Conservation (phyloP, 2,329 filamentous ascomycete species). For the Hymenoscyphus repandus region DNA sequence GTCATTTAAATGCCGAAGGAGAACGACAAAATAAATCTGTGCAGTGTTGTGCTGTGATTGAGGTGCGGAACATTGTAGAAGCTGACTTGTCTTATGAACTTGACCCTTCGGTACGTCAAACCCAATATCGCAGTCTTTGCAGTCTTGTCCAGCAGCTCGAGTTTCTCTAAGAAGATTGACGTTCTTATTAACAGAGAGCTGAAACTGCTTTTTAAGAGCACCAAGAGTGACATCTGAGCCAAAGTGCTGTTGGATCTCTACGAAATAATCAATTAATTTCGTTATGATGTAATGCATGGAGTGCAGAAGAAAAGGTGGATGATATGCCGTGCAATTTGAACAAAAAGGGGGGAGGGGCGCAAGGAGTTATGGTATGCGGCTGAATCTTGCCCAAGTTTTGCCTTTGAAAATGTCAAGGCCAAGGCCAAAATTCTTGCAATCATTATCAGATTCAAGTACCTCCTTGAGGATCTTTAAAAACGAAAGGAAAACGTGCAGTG, state of each 20-base stretch:
- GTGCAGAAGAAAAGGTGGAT: too few relatives aligned
- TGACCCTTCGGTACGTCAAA: slow-evolving; percentile 6
- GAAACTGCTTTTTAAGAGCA: slow-evolving; percentile 32
- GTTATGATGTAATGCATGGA: background rate
- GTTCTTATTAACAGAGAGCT: slow-evolving; percentile 30
- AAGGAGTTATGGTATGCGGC: too few relatives aligned
- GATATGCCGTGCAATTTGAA: too few relatives aligned
- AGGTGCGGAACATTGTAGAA: too few relatives aligned
- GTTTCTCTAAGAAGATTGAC: slow-evolving; percentile 31
- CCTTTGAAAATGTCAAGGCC: too few relatives aligned
- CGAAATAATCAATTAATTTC: background rate
- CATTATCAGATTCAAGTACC: background rate
- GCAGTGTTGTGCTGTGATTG: background rate
- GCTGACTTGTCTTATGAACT: background rate
- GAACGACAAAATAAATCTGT: background rate
- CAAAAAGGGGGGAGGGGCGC: too few relatives aligned
- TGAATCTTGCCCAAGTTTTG: too few relatives aligned
- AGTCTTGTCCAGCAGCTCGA: slow-evolving; percentile 28
- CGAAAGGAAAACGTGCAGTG: slow-evolving; percentile 7
- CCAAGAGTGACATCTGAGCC: slow-evolving; percentile 44
- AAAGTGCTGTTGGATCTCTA: slow-evolving; percentile 7
- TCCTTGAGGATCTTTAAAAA: background rate
- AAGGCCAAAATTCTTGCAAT: slow-evolving; percentile 5
- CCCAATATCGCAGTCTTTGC: slow-evolving; percentile 11
- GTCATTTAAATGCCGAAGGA: background rate